Evolutionary conservation across 306 rosid genomes (phyloP), one percentile per base, ranked within the genome.

Genomic region (Vachellia collinsii): DNA sequence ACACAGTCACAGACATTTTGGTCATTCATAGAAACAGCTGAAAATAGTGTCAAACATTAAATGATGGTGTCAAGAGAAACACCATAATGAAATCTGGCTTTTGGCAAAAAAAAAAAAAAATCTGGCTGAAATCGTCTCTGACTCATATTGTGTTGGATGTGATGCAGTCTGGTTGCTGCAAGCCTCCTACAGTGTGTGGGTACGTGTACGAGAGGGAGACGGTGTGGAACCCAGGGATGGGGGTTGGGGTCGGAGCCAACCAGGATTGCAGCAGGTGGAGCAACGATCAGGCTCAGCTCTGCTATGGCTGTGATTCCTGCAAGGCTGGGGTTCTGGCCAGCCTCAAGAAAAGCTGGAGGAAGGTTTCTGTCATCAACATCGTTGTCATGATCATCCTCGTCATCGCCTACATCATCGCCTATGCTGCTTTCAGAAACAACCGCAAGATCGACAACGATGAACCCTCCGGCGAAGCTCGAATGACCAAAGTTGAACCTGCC

Each of bases 111-210:
- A n/a, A n/a, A n/a, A n/a, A n/a, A n/a, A n/a, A 51, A 51, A 51
- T 51, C 20, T 29, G 34, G 34, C 34, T 29, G 34, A 29, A 29
- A 29, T 0, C 34, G 34, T 29, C 34, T 29, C 34, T 29, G 34
- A 29, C 34, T 0, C 1, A 29, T 29, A 7, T 4, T 14, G 54
- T 14, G 8, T 50, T 29, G 34, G 34, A 11, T 5, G 25, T 56
- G 63, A 8, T 67, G 83, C 20, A 92, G 97, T 90, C 94, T 65
- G 97, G 97, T 22, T 93, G 97, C 83, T 93, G 97, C 89, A 93
- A 91, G 84, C 93, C 97, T 29, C 97, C 90, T 0, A 84, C 97
- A 7, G 94, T 77, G 39, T 93, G 94, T 64, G 98, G 93, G 3
- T 87, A 48, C 61, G 11, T 3, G 19, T 91, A 88, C 66, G 22